Evolutionary conservation across 352 stramenopile species (phyloP).

Genomic region (Phytophthora idaei): DNA sequence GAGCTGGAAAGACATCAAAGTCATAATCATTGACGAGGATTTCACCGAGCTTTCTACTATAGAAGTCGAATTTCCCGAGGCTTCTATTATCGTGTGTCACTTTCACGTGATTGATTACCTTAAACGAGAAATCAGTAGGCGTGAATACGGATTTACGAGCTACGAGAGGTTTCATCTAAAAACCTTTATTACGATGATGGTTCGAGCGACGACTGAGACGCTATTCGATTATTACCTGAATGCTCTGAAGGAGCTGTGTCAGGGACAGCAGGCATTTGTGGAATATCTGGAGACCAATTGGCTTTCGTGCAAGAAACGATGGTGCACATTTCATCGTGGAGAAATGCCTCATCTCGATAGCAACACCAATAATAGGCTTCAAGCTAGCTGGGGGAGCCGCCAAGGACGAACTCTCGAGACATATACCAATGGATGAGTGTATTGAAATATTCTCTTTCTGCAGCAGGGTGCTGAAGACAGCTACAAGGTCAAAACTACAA

Average conservation of each 20-base stretch:
- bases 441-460: slow-evolving; percentile 2
- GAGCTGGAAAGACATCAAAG: background rate
- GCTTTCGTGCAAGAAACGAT: background rate
- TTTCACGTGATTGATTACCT: slow-evolving; percentile 24
- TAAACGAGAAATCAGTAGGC: slow-evolving; percentile 5
- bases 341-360: slow-evolving; percentile 11
- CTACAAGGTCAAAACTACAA: background rate
- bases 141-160: background rate
- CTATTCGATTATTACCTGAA: background rate
- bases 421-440: slow-evolving; percentile 9
- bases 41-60: background rate
- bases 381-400: slow-evolving; percentile 4
- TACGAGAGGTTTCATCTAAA: background rate
- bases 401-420: background rate
- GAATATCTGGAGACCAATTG: slow-evolving; percentile 13
- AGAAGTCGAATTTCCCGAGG: background rate
- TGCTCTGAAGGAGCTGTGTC: background rate
- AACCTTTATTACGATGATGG: slow-evolving; percentile 1
- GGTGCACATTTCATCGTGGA: slow-evolving; percentile 3
- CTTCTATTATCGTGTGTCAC: slow-evolving; percentile 8
- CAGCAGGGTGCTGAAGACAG: slow-evolving; percentile 7
- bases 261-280: background rate
- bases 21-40: background rate
- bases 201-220: background rate
- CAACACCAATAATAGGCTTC: slow-evolving; percentile 15